Conservation (phyloP, 805 yeast species). For the Ogataea thermomethanolica region DNA sequence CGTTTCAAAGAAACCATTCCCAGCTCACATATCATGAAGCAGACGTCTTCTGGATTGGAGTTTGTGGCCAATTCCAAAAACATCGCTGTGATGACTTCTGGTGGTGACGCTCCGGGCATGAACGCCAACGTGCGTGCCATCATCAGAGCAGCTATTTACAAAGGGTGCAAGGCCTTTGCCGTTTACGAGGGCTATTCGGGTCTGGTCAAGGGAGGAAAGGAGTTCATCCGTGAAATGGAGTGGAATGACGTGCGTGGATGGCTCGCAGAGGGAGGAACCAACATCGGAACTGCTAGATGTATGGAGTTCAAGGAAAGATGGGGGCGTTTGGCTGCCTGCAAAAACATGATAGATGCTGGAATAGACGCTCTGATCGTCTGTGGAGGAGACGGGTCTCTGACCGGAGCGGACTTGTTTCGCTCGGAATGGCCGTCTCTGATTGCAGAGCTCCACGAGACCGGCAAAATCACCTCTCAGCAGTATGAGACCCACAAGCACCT, state of each 20-base stretch:
- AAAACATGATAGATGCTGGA: slow-evolving; percentile 64
- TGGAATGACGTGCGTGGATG: slow-evolving; percentile 77
- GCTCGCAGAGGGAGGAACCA: slow-evolving; percentile 70
- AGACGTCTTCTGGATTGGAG: slow-evolving; percentile 1
- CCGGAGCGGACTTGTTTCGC: slow-evolving; percentile 78
- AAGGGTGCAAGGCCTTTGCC: slow-evolving; percentile 64
- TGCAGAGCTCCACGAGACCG: slow-evolving; percentile 47
- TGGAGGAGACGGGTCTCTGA: slow-evolving; percentile 82
- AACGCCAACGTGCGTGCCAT: slow-evolving; percentile 73
- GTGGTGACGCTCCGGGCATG: slow-evolving; percentile 85
- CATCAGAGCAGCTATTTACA: slow-evolving; percentile 61
- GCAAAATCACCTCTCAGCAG: slow-evolving; percentile 45
- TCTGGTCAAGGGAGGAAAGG: slow-evolving; percentile 59
- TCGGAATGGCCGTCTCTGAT: slow-evolving; percentile 74
- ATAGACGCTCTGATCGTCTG: slow-evolving; percentile 77
- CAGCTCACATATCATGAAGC: not conserved
- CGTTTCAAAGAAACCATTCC: slow-evolving; percentile 11
- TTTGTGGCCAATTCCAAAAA: slow-evolving; percentile 31
- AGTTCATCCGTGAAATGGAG: slow-evolving; percentile 53
- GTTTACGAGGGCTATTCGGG: slow-evolving; percentile 76
- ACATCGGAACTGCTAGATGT: slow-evolving; percentile 77
- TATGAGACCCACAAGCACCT: slow-evolving; percentile 49
- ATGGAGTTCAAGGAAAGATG: slow-evolving; percentile 60
- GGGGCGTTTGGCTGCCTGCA: slow-evolving; percentile 63
- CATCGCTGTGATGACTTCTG: slow-evolving; percentile 77